Base-by-base conservation (phyloP, 495 filamentous ascomycete genomes). In the Barbatosphaeria neglecta region DNA sequence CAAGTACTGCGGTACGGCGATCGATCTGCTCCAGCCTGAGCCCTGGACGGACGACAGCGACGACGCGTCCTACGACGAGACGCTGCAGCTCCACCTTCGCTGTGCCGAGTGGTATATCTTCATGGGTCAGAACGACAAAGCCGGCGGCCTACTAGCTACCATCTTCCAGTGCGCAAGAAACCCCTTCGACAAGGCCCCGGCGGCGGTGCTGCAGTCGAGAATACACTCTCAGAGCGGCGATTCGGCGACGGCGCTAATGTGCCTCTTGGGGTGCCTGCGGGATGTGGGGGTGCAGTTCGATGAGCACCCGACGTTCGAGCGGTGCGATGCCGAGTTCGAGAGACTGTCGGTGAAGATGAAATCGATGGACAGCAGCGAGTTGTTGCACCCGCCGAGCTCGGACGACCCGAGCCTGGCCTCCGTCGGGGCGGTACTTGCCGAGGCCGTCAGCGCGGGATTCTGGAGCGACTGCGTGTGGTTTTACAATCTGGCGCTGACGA, bases 61-160 rank as follows among this genome's bases (percentile, higher is more conserved):
- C n/a, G 89, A 94, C 58, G 80, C 85, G 1, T 80, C 79, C 45
- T 93, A 93, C 52, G 78, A 87, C n/a, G 87, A 94, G 62, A 92
- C 86, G 0, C 66, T 90, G 39, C 74, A 80, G 43, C 63, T 93
- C 13, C 80, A 83, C 55, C 77, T 82, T 9, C 75, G 82, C 49
- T 76, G 86, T 3, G 84, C 87, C n/a, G 87, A 93, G 59, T 85
- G 83, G 61, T 76, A 82, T 50, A 83, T 83, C 61, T 87, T 83
- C 50, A 82, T 86, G 69, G 81, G 76, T 2, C 73, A 83, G 23
- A 75, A 77, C 50, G 60, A 70, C 15, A 72, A 80, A 44, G 84
- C 86, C 44, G 72, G 82, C 22, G 63, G 65, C 13, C 63, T 89
- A 22, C 73, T 93, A 3, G 61, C 77, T 41, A 70, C 70, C 8